Percentiles rank a stretch among this genome's conserved stretches.
Evolutionary conservation across 2,329 filamentous ascomycete genomes (phyloP).

Genomic region (Talaromyces piceae): DNA sequence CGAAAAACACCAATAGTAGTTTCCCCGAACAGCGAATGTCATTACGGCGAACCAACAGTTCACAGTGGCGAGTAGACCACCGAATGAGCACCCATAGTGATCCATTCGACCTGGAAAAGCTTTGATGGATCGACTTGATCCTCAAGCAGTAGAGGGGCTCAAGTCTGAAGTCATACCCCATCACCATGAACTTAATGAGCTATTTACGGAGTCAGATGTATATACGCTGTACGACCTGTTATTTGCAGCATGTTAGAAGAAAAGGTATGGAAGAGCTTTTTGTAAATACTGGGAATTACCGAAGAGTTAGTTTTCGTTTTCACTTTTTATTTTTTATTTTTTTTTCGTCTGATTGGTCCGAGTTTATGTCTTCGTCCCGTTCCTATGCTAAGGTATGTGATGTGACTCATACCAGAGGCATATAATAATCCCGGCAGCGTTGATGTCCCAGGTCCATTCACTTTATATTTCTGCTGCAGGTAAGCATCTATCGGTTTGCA

Average conservation of each 20-base stretch:
- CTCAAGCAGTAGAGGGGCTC: slow-evolving; percentile 1
- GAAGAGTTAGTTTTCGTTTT: too few relatives aligned
- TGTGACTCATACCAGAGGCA: neutral
- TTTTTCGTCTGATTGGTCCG: neutral
- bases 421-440: too few relatives aligned
- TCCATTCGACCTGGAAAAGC: slow-evolving; percentile 28
- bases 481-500: too few relatives aligned
- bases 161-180: neutral
- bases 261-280: too few relatives aligned
- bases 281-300: too few relatives aligned
- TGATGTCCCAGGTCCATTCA: too few relatives aligned
- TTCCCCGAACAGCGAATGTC: neutral
- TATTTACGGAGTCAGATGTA: too few relatives aligned
- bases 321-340: too few relatives aligned
- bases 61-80: neutral
- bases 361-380: neutral
- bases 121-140: slow-evolving; percentile 7
- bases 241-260: too few relatives aligned
- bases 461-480: too few relatives aligned
- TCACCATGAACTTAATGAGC: neutral
- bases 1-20: neutral
- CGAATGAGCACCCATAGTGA: slow-evolving; percentile 24
- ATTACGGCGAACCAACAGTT: neutral
- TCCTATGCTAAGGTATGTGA: neutral
- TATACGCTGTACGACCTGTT: too few relatives aligned